Evolutionary conservation across 78 protist genomes (phyloP).

Genomic region (Dictyostelium capitatum): DNA sequence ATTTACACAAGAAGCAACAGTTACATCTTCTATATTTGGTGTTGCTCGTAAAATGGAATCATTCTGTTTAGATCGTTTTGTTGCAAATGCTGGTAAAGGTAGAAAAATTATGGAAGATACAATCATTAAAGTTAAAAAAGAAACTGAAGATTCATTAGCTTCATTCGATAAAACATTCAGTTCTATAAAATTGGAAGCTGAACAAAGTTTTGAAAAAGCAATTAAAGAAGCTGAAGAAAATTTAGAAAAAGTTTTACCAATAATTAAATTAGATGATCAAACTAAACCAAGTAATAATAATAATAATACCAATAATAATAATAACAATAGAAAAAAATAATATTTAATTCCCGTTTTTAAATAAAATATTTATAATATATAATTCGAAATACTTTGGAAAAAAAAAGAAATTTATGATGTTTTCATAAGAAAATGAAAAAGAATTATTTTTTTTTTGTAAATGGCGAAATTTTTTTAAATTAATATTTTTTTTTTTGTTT

Average conservation of each 20-base stretch:
- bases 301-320: not conserved
- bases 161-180: constrained; percentile 34
- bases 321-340: constrained; percentile 8
- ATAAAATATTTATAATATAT: not conserved
- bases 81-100: constrained; percentile 51
- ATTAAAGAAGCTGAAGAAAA: not conserved
- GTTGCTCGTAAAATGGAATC: constrained; percentile 62
- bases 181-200: constrained; percentile 37
- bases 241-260: not conserved
- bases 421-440: too few species aligned
- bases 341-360: not conserved
- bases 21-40: constrained; percentile 51
- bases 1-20: constrained; percentile 68
- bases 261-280: constrained; percentile 16
- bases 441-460: not conserved
- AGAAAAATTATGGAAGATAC: constrained; percentile 68
- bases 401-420: not conserved
- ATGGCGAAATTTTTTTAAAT: not conserved
- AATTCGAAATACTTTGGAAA: not conserved
- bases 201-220: not conserved
- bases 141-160: constrained; percentile 62
- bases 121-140: constrained; percentile 36
- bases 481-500: not conserved
- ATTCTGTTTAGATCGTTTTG: constrained; percentile 51
- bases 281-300: not conserved